Base-by-base conservation (phyloP, 75 land plant genomes). In the Picea glauca region DNA sequence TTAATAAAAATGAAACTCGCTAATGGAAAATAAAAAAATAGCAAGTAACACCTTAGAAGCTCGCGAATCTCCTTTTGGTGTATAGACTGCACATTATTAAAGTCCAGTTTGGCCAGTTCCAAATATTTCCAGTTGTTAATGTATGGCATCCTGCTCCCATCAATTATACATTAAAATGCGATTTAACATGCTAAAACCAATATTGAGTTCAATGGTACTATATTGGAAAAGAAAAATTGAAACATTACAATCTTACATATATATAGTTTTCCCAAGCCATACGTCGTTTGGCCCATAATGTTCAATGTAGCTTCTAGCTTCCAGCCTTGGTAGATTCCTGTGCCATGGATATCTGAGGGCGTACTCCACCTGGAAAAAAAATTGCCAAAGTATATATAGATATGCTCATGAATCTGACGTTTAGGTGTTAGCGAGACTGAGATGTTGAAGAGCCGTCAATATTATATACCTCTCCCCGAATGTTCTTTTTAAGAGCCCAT, bases 21-120 rank as follows among this genome's bases (percentile, higher is more conserved):
- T 26, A 26, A 26, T 26, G 0, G 26, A 26, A 14, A 31, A 31
- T 30, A 30, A 5, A 67, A 5, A 4, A 4, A 4, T 33, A 7
- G 18, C 7, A 15, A 33, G 14, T 26, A 26, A 26, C 32, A 33
- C 72, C 72, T 15, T 13, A 17, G 70, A 33, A 66, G 70, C 43
- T 66, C 40, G 6, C 35, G 70, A 5, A 84, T 56, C 61, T 89
- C 91, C 35, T 73, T 78, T 46, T 63, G 74, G 74, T 89, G 90
- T 21, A 82, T 21, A 0, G 73, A 17, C 58, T 84, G 91, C 8
- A 90, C 85, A 50, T 58, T 21, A 43, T 90, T 90, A 68, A 78
- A 89, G 78, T 89, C 91, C 14, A 81, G 80, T 56, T 89, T 84
- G 13, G 91, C 91, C 13, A 89, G 75, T 35, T 78, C 80, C 66